Evolutionary conservation across 805 yeast genomes (phyloP), one percentile per base, ranked within the genome.

Genomic region (Candida yuanshanica): DNA sequence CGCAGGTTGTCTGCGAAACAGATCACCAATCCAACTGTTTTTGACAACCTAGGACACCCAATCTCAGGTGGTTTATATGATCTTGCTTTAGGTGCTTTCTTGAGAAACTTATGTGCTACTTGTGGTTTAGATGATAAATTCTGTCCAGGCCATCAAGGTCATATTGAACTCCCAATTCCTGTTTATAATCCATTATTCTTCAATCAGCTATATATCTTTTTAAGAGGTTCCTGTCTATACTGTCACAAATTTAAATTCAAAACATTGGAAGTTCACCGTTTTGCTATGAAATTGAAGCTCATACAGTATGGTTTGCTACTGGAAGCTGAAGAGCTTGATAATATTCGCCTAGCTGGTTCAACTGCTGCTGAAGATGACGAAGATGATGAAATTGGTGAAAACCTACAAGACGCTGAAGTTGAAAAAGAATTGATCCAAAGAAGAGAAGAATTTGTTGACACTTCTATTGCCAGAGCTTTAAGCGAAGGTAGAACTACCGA

Each of bases 91-190:
- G 99, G 99, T 50, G 98, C 99, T 1, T 93, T 89, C 57, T 69
- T 88, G 47, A 75, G 82, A 57, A 87, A 91, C 61, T 72, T 85
- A 44, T 66, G 99, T 76, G 75, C 93, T 18, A 91, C 98, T 1
- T 93, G 99, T 75, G 96, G 98, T 16, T 71, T 91, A 47, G 96
- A 90, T 60, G 97, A 91, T 52, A 80, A 83, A 58, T 81, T 78
- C 53, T 93, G 99, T 69, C 97, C 97, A 4, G 99, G 99, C 36
- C 99, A 93, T 63, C 88, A 89, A 63, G 99, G 99, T 46, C 99
- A 93, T 63, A 89, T 93, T 49, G 97, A 91, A 62, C 74, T 93
- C 49, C 99, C 99, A 6, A 82, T 89, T 33, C 95, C 98, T 4
- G 95, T 87, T 34, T 93, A 88, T 70, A 91, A 88, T 60, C 98